Conservation (phyloP, 805 yeast species). For the Zygosaccharomyces kombuchaensis region DNA sequence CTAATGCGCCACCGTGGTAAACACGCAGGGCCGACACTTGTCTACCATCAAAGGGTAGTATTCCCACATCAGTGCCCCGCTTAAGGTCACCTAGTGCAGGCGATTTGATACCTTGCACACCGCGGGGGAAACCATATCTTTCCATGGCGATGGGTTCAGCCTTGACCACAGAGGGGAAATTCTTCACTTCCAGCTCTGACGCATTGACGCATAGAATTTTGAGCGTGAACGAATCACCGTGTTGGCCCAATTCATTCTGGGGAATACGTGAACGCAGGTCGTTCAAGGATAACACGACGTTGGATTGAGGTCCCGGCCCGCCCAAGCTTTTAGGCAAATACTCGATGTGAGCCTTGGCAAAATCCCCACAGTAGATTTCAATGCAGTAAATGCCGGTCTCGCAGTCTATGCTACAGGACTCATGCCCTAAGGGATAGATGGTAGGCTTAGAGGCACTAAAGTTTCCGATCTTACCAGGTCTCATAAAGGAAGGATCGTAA, state of each 20-base stretch:
- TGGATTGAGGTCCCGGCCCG: conserved; percentile 58
- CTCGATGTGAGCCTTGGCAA: conserved; percentile 52
- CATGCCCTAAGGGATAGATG: conserved; percentile 44
- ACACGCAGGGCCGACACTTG: conserved; percentile 53
- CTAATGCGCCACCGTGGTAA: conserved; percentile 72
- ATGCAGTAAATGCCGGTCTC: conserved; percentile 67
- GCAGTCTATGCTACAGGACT: conserved; percentile 45
- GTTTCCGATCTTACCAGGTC: conserved; percentile 34
- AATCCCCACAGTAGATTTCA: conserved; percentile 60
- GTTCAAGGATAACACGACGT: conserved; percentile 45
- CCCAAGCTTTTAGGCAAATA: conserved; percentile 52
- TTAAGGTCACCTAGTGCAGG: conserved; percentile 24
- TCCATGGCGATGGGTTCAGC: conserved; percentile 24
- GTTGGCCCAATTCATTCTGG: conserved; percentile 30
- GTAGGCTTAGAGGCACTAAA: conserved; percentile 36
- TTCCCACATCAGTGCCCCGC: conserved; percentile 30
- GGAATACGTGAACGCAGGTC: conserved; percentile 39
- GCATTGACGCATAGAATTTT: conserved; percentile 59
- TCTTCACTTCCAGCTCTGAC: conserved; percentile 48
- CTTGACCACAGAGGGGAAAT: conserved; percentile 38
- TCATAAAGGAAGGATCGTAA: conserved; percentile 40
- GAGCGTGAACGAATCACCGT: conserved; percentile 36
- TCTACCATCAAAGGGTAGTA: conserved; percentile 27
- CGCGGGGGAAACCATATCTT: conserved; percentile 24
- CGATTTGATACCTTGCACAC: conserved; percentile 29